These are phyloP conservation scores for Kondoa subrosea DNA, from an alignment of 768 basidiomycete genomes.

Conservation along the genomic window DNA sequence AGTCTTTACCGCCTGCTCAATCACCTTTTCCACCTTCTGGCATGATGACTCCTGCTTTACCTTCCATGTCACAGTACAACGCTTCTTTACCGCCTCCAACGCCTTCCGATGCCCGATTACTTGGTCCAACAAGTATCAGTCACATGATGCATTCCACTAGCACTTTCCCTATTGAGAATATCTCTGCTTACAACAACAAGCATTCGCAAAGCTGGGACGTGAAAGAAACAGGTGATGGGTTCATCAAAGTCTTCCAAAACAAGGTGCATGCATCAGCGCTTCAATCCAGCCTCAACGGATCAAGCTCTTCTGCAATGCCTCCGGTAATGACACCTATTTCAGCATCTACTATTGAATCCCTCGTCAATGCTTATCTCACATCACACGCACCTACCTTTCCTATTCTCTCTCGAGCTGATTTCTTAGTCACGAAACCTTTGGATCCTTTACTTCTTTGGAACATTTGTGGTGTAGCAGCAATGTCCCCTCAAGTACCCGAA, in stretches of 20 bases:
- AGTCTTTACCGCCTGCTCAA: neutral
- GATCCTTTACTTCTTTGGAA: conserved; percentile 70
- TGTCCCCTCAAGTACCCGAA: conserved; percentile 63
- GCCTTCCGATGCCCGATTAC: conserved; percentile 33
- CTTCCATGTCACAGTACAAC: conserved; percentile 24
- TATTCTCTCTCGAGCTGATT: conserved; percentile 72
- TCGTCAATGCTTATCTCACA: conserved; percentile 61
- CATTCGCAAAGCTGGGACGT: conserved; percentile 82
- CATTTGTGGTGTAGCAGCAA: conserved; percentile 77
- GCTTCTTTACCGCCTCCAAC: conserved; percentile 11
- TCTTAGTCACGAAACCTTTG: conserved; percentile 58
- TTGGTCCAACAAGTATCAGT: conserved; percentile 71
- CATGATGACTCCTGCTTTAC: conserved; percentile 24
- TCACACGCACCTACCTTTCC: conserved; percentile 68
- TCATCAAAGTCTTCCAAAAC: conserved; percentile 51
- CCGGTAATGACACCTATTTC: neutral
- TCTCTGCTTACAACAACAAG: conserved; percentile 71
- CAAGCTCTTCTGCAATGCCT: conserved; percentile 10
- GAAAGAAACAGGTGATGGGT: conserved; percentile 62
- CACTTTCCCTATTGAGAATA: conserved; percentile 63
- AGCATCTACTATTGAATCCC: conserved; percentile 13
- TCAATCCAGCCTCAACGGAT: neutral
- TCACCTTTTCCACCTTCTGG: conserved; percentile 1
- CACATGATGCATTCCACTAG: conserved; percentile 82
- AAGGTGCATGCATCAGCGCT: conserved; percentile 8